Conservation (phyloP, 1,284 basidiomycete species). For the Puccinia polysora region DNA sequence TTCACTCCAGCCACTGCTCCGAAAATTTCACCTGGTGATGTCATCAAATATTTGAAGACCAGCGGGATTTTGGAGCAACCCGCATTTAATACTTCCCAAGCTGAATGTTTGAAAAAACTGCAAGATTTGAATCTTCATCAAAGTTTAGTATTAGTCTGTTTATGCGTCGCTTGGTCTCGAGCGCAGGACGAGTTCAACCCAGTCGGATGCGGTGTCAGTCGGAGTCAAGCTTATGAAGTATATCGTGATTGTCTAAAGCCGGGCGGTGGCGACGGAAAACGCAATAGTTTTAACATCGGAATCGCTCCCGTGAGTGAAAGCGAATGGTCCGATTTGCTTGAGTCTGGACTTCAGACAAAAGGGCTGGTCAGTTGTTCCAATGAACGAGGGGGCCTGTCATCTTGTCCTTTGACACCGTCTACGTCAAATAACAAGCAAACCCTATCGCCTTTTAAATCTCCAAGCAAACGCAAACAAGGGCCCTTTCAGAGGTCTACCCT, state of each 20-base stretch:
- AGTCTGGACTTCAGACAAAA: conserved; percentile 25
- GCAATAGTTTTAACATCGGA: conserved; percentile 24
- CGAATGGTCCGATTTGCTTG: conserved; percentile 40
- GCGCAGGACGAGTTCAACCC: conserved; percentile 16
- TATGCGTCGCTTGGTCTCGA: conserved; percentile 42
- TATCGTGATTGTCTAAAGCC: conserved; percentile 29
- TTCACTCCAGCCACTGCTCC: conserved; percentile 35
- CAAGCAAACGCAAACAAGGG: conserved; percentile 18
- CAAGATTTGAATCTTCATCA: conserved; percentile 42
- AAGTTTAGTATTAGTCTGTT: conserved; percentile 33
- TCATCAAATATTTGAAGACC: conserved; percentile 34
- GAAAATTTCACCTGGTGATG: conserved; percentile 35
- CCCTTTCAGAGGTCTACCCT: conserved; percentile 17
- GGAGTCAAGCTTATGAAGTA: conserved; percentile 26
- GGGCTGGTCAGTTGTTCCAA: conserved; percentile 22
- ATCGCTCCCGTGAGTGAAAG: conserved; percentile 39
- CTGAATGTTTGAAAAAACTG: conserved; percentile 24
- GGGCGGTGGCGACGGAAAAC: neutral
- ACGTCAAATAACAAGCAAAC: neutral
- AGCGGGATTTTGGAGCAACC: conserved; percentile 24
- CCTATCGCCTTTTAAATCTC: conserved; percentile 16
- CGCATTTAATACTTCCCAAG: conserved; percentile 14
- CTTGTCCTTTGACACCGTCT: conserved; percentile 16
- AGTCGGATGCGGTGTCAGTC: neutral
- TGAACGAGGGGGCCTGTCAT: conserved; percentile 11